Conservation (phyloP, 2,329 filamentous ascomycete species). For the Neonectria magnoliae region DNA sequence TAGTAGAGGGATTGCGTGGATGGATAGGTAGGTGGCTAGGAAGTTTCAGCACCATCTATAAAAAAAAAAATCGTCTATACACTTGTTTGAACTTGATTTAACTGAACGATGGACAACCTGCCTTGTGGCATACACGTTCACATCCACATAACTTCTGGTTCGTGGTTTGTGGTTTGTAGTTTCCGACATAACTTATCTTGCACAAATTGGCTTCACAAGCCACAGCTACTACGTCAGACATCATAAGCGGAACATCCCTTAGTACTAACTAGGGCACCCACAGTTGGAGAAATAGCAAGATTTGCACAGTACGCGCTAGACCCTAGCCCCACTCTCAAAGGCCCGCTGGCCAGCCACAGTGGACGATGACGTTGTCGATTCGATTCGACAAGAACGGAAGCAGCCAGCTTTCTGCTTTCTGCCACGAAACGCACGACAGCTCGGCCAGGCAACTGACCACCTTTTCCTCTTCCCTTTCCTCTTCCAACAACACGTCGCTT, state of each 20-base stretch:
- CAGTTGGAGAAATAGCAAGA: not conserved
- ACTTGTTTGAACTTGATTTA: not conserved
- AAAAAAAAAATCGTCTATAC: not conserved
- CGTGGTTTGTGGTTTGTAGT: not conserved
- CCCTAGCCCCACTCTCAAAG: conserved; percentile 13
- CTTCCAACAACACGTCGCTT: conserved; percentile 9
- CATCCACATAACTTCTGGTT: not conserved
- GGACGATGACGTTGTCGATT: conserved; percentile 50
- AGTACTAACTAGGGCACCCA: not conserved
- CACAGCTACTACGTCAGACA: conserved; percentile 14
- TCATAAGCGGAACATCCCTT: not conserved
- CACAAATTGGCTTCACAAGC: conserved; percentile 15
- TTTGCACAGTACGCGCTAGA: not conserved
- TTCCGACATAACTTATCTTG: not conserved
- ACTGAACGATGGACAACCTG: not conserved
- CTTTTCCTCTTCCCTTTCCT: conserved; percentile 37
- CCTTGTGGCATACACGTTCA: too few relatives aligned
- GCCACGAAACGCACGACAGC: conserved; percentile 34
- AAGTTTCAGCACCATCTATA: not conserved
- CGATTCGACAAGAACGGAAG: conserved; percentile 33
- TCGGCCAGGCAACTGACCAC: conserved; percentile 46
- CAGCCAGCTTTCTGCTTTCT: conserved; percentile 23
- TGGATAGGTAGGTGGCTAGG: not conserved
- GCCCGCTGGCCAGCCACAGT: conserved; percentile 42
- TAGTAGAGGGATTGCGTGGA: not conserved